These are phyloP conservation scores for Yamadazyma mexicana DNA, from an alignment of 1,139 yeast species.

Conservation along the genomic window DNA sequence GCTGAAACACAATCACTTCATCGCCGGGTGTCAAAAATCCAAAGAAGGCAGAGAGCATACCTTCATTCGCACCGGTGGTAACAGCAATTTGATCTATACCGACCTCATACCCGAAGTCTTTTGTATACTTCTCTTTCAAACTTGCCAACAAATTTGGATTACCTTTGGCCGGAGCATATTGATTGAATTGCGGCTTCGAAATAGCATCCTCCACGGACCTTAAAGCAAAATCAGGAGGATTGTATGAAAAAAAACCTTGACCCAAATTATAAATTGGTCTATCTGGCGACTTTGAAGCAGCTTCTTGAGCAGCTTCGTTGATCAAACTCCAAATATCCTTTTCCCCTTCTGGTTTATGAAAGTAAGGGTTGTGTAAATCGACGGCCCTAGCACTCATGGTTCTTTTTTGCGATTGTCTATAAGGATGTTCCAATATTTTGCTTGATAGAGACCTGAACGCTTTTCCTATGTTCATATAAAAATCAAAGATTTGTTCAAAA, in stretches of 20 bases:
- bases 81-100: conserved; percentile 68
- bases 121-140: conserved; percentile 68
- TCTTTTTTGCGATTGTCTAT: background rate
- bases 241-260: conserved; percentile 94
- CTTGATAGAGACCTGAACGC: background rate
- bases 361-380: conserved; percentile 58
- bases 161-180: conserved; percentile 90
- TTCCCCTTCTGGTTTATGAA: conserved; percentile 51
- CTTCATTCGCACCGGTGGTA: conserved; percentile 97
- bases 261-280: conserved; percentile 84
- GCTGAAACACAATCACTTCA: conserved; percentile 96
- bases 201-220: conserved; percentile 80
- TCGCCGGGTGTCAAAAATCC: conserved; percentile 87
- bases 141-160: conserved; percentile 73
- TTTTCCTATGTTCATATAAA: background rate
- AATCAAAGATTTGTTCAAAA: background rate
- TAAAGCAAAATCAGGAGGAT: conserved; percentile 89
- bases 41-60: conserved; percentile 79
- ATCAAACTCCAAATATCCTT: conserved; percentile 95
- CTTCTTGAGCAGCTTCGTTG: conserved; percentile 78
- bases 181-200: conserved; percentile 72
- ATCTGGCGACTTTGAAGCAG: conserved; percentile 63
- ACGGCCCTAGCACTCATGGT: conserved; percentile 10
- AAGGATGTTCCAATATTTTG: background rate
- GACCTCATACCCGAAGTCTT: conserved; percentile 61